These are phyloP conservation scores for Colletotrichum sidae DNA, from an alignment of 2,329 filamentous ascomycete species.

Conservation along the genomic window DNA sequence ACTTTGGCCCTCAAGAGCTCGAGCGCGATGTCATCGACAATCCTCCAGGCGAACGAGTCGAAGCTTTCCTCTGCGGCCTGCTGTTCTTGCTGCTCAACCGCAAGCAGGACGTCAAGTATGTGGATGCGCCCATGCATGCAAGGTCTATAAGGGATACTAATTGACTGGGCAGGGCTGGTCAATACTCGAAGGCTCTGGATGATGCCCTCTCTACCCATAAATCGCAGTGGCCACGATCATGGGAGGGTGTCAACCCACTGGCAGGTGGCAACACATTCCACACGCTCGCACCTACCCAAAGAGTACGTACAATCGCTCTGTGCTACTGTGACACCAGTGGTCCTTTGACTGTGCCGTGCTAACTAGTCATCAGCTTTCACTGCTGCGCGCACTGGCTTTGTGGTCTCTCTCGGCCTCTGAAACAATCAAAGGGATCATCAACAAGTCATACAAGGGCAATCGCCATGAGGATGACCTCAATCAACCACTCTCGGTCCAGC, in stretches of 20 bases:
- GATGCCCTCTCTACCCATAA: conserved; percentile 89
- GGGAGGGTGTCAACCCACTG: conserved; percentile 86
- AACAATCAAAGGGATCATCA: conserved; percentile 81
- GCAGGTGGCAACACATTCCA: conserved; percentile 84
- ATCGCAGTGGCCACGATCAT: conserved; percentile 87
- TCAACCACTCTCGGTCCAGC: conserved; percentile 88
- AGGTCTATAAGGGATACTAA: conserved; percentile 16
- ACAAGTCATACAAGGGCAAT: conserved; percentile 87
- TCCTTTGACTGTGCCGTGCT: background rate
- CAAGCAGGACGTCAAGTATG: conserved; percentile 99
- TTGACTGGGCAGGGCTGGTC: conserved; percentile 74
- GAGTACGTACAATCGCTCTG: conserved; percentile 66
- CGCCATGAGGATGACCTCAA: conserved; percentile 85
- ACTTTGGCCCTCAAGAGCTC: conserved; percentile 95
- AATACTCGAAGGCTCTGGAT: conserved; percentile 93
- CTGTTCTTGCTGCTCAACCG: conserved; percentile 91
- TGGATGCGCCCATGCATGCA: conserved; percentile 11
- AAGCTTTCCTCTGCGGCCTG: conserved; percentile 89
- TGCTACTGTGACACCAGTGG: background rate
- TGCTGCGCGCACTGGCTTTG: conserved; percentile 84
- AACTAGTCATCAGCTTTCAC: conserved; percentile 72
- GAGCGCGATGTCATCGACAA: conserved; percentile 85
- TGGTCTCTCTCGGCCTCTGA: conserved; percentile 95
- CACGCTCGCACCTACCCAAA: conserved; percentile 82
- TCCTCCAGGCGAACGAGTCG: conserved; percentile 84